Evolutionary conservation across 2,329 filamentous ascomycete species (phyloP).

Genomic region (Penicillium sp.): DNA sequence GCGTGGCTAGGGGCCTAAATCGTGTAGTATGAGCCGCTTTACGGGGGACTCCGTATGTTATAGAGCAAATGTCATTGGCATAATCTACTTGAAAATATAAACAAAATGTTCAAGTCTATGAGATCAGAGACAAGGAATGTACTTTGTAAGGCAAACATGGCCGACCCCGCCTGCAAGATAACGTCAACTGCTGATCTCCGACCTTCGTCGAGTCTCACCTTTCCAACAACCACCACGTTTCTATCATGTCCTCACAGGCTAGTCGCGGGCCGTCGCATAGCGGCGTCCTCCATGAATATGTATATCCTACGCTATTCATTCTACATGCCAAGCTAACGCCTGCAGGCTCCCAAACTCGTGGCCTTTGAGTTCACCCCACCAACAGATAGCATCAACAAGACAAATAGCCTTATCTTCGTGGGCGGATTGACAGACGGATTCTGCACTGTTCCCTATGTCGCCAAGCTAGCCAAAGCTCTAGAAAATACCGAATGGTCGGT

Average conservation of each 20-base stretch:
- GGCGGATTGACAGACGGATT: conserved; percentile 60
- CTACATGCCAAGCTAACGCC: neutral
- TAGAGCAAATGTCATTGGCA: neutral
- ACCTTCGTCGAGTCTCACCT: neutral
- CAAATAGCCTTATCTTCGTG: conserved; percentile 56
- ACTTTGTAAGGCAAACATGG: neutral
- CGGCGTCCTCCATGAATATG: conserved; percentile 40
- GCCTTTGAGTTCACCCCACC: conserved; percentile 42
- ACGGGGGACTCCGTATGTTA: neutral
- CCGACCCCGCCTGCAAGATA: conserved; percentile 1
- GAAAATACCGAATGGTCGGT: conserved; percentile 52
- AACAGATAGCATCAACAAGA: conserved; percentile 28
- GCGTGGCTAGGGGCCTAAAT: neutral
- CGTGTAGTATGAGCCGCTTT: neutral
- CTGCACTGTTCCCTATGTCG: conserved; percentile 54
- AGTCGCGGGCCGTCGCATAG: conserved; percentile 23
- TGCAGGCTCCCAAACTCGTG: conserved; percentile 39
- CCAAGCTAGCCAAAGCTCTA: conserved; percentile 50
- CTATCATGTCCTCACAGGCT: conserved; percentile 10
- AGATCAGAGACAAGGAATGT: neutral
- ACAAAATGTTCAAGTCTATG: neutral
- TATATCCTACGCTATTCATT: conserved; percentile 17
- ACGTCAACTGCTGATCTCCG: conserved; percentile 14
- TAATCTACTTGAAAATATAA: neutral
- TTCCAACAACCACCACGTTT: neutral